Base-by-base conservation (phyloP, 805 yeast genomes). In the Blastobotrys chiropterorum region DNA sequence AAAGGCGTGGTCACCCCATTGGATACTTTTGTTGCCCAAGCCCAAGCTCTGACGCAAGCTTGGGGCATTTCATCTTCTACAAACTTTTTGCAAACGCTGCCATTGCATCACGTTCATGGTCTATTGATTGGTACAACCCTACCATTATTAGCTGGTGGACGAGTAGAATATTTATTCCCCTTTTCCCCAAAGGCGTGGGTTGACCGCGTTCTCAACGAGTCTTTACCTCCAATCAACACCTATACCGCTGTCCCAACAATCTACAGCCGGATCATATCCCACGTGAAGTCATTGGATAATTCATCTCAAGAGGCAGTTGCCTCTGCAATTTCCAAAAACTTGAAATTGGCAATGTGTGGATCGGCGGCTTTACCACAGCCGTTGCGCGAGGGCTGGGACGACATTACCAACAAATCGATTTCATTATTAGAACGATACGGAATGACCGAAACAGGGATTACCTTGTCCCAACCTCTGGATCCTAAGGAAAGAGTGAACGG, bases 391-490 rank as follows among this genome's bases (percentile, higher is more conserved):
- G 58, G 62, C 3, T 66, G 69, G 69, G 60, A 63, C 21, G 39
- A 45, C 43, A 46, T 65, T 22, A 54, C 64, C 3, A 61, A 60
- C 13, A 65, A 65, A 14, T 49, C 58, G 20, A 65, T 64, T 7
- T 65, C 66, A 14, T 55, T 66, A 22, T 60, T 66, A 7, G 69
- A 66, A 52, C 51, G 69, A 19, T 66, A 66, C 46, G 69, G 69
- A 17, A 66, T 66, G 69, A 66, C 69, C n/a, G 69, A 66, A 49
- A 67, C 68, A 20, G 69, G 69, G 13, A 66, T 66, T 56, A 67
- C 69, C 11, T 53, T 66, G 13, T 59, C 65, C 2, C 69, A 66
- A 53, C 63, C 67, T 1, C 43, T 62, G n/a, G 60, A 61, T 14
- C 56, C 59, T 11, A 31, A 44, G 1, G 45, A 54, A 41, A 59